Evolutionary conservation across 257 asterid species (phyloP), one percentile per base, ranked within the genome.

Genomic region (Lycium ferocissimum): DNA sequence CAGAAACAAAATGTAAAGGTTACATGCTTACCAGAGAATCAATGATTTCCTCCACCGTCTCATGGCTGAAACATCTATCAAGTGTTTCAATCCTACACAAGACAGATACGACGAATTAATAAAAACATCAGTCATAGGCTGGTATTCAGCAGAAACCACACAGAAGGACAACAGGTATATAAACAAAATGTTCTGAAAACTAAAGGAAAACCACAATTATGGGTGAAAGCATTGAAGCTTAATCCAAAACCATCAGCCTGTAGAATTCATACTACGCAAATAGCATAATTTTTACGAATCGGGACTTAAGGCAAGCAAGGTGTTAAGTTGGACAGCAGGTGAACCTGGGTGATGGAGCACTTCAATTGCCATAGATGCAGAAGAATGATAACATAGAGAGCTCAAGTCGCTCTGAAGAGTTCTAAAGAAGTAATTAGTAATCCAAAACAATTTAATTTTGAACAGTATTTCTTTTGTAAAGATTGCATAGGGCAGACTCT

Each of bases 51-150:
- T 93, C 99, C 59, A 94, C 96, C 22, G 95, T 91, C 80, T 91
- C 97, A 38, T 91, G 94, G 91, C 98, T 82, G 92, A 96, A 96
- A 86, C 98, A 94, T 92, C 91, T 92, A 89, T 96, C 93, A 59
- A 96, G 84, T 81, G 88, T 86, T 84, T 83, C 83, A 80, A 94
- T 92, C 97, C 99, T 95, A 88, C 79, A 56, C 87, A 89, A 87
- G 26, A 58, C 33, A 17, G 10, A 18, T 3, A 7, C 1, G 10
- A 6, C 4, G 10, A 58, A 58, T 6, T 58, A 58, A 58, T 10
- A 58, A 58, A 58, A 58, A 58, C 65, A 15, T 58, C 26, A 18
- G 65, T 6, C 6, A 58, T 17, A 58, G 10, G 10, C 10, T 58
- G 65, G 65, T 58, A 58, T 18, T 56, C 17, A 58, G 26, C 65